Evolutionary conservation across 192 early-diverging fungal species (phyloP).

Genomic region (Kickxella alabastrina): DNA sequence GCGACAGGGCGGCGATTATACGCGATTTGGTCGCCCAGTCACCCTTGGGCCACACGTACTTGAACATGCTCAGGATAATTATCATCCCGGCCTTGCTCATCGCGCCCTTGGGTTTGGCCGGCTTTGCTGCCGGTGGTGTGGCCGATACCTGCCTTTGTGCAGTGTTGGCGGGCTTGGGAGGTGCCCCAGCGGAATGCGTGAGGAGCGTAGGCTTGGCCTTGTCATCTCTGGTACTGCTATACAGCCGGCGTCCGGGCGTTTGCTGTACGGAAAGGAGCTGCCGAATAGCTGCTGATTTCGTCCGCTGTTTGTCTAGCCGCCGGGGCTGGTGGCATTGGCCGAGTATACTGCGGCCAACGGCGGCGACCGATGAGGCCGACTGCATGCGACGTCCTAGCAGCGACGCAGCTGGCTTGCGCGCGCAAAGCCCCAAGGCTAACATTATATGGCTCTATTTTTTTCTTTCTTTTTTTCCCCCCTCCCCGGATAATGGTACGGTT

Average conservation of each 20-base stretch:
- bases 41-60: constrained; percentile 91
- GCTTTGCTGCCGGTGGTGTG: neutral
- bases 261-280: neutral
- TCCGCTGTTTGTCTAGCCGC: too few relatives aligned
- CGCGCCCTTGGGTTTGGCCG: constrained; percentile 6
- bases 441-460: too few relatives aligned
- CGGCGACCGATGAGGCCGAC: too few relatives aligned
- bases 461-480: too few relatives aligned
- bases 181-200: neutral
- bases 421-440: too few relatives aligned
- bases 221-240: neutral
- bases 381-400: too few relatives aligned
- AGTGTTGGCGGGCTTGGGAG: neutral
- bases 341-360: too few relatives aligned
- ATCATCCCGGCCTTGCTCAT: constrained; percentile 45
- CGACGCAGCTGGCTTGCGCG: too few relatives aligned
- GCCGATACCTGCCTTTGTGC: constrained; percentile 1
- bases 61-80: constrained; percentile 69
- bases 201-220: neutral
- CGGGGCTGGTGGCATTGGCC: too few relatives aligned
- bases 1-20: constrained; percentile 76
- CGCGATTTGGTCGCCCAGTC: constrained; percentile 78
- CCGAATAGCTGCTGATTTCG: too few relatives aligned
- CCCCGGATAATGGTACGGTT: too few relatives aligned
- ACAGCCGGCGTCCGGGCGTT: neutral